Conservation (phyloP, 495 filamentous ascomycete genomes). For the Chlorociboria aeruginascens region DNA sequence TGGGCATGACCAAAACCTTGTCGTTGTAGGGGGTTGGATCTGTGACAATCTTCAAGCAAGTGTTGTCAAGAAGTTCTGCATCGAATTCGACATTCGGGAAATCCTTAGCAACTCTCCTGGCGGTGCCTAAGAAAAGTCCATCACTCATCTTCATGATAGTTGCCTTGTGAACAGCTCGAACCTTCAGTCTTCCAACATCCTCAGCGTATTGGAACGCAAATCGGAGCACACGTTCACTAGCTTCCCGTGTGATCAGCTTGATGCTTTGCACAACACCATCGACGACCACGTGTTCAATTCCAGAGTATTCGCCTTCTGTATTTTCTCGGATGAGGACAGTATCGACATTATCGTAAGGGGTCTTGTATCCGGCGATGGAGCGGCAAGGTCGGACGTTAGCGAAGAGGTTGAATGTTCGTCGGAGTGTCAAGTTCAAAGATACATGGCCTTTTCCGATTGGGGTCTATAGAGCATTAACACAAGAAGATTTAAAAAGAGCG, state of each 20-base stretch:
- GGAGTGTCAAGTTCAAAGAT: conserved; percentile 95
- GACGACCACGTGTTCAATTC: conserved; percentile 96
- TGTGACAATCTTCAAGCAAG: conserved; percentile 94
- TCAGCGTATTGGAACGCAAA: conserved; percentile 97
- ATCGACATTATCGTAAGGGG: conserved; percentile 94
- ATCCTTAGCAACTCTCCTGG: conserved; percentile 76
- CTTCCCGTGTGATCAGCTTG: conserved; percentile 93
- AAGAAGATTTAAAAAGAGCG: not conserved
- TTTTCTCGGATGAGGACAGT: conserved; percentile 98
- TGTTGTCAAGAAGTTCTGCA: conserved; percentile 94
- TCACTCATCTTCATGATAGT: conserved; percentile 99
- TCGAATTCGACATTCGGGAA: conserved; percentile 93
- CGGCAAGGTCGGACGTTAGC: conserved; percentile 97
- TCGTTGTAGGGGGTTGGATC: conserved; percentile 93
- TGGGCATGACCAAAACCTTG: conserved; percentile 99
- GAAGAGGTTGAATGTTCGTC: conserved; percentile 98
- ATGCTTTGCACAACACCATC: conserved; percentile 98
- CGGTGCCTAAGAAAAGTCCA: conserved; percentile 87
- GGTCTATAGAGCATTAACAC: conserved; percentile 42
- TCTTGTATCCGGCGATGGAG: conserved; percentile 94
- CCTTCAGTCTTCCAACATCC: conserved; percentile 84
- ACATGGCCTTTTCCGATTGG: conserved; percentile 98
- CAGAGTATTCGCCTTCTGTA: conserved; percentile 99
- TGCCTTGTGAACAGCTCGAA: conserved; percentile 95
- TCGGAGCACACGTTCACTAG: conserved; percentile 84